phyloP scores from a whole-genome alignment of 108 stramenopile species.

The Epithemia pelagica region DNA sequence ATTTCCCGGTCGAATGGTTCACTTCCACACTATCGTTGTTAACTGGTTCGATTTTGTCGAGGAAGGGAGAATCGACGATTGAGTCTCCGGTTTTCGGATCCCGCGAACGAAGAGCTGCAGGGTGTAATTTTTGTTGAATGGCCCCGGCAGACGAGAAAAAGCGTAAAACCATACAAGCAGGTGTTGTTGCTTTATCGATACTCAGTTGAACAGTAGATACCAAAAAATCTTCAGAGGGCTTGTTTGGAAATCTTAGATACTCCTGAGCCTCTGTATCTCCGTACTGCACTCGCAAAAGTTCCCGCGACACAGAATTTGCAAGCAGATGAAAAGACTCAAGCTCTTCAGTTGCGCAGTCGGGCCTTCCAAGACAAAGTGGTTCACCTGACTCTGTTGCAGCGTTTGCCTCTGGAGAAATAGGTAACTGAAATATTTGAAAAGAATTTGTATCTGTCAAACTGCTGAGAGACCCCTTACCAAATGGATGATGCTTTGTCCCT shows the following conservation, averaged over 20 bases:
- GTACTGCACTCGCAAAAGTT: slow-evolving; percentile 60
- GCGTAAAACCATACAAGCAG: not conserved
- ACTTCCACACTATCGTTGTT: not conserved
- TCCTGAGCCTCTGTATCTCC: slow-evolving; percentile 10
- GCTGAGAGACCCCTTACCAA: slow-evolving; percentile 45
- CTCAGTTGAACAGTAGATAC: not conserved
- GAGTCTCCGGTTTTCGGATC: slow-evolving; percentile 71
- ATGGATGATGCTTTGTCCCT: slow-evolving; percentile 76
- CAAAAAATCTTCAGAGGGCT: not conserved
- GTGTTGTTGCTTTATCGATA: not conserved
- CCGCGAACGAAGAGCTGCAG: slow-evolving; percentile 40
- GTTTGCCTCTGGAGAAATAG: slow-evolving; percentile 61
- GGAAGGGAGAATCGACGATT: slow-evolving; percentile 10
- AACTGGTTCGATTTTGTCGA: slow-evolving; percentile 2
- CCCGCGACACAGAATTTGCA: slow-evolving; percentile 57
- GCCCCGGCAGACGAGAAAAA: slow-evolving; percentile 56
- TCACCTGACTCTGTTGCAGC: slow-evolving; percentile 56
- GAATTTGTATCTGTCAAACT: slow-evolving; percentile 11
- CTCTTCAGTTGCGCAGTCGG: slow-evolving; percentile 35
- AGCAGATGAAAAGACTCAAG: slow-evolving; percentile 46
- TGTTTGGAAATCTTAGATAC: slow-evolving; percentile 2
- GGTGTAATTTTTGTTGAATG: slow-evolving; percentile 41
- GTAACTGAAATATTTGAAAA: slow-evolving; percentile 60
- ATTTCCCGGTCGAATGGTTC: slow-evolving; percentile 15
- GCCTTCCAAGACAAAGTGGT: slow-evolving; percentile 55